These are phyloP conservation scores for Phaeoacremonium minimum DNA, from an alignment of 2,329 filamentous ascomycete species.

Conservation along the genomic window DNA sequence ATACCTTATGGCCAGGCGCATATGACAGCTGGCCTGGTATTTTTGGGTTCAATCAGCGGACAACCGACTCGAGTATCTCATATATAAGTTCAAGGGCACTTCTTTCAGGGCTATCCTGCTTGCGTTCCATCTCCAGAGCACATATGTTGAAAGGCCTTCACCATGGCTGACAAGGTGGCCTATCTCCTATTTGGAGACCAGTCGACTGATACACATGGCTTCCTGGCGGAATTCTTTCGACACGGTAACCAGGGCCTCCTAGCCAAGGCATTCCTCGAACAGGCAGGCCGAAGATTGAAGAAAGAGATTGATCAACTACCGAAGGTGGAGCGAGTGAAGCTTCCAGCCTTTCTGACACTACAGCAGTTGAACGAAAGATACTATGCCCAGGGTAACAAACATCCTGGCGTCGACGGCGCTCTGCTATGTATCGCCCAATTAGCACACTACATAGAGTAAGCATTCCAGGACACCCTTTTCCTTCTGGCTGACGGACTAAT, in stretches of 20 bases:
- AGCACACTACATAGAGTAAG: constrained; percentile 65
- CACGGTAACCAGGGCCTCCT: constrained; percentile 42
- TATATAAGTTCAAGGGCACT: constrained; percentile 14
- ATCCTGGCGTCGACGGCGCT: constrained; percentile 60
- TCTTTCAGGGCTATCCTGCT: constrained; percentile 6
- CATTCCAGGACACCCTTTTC: constrained; percentile 8
- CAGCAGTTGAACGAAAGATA: constrained; percentile 64
- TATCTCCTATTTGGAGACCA: constrained; percentile 69
- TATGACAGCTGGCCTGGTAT: constrained; percentile 16
- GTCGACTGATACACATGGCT: constrained; percentile 61
- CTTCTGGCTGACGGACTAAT: constrained; percentile 2
- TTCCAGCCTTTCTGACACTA: constrained; percentile 59
- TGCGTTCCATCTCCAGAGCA: background rate
- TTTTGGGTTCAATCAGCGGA: constrained; percentile 8
- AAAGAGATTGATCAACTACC: constrained; percentile 56
- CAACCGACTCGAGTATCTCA: constrained; percentile 4
- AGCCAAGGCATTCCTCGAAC: constrained; percentile 58
- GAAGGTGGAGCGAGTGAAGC: constrained; percentile 48
- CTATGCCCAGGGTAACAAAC: constrained; percentile 50
- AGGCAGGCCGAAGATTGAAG: constrained; percentile 51
- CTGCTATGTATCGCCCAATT: constrained; percentile 62
- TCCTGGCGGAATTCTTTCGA: constrained; percentile 52
- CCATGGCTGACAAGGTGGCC: constrained; percentile 42
- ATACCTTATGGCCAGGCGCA: constrained; percentile 9
- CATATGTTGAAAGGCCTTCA: constrained; percentile 21